Percentiles rank a stretch among this genome's conserved stretches.
Evolutionary conservation across 768 basidiomycete species (phyloP).

Genomic region (Daedaleopsis nitida): DNA sequence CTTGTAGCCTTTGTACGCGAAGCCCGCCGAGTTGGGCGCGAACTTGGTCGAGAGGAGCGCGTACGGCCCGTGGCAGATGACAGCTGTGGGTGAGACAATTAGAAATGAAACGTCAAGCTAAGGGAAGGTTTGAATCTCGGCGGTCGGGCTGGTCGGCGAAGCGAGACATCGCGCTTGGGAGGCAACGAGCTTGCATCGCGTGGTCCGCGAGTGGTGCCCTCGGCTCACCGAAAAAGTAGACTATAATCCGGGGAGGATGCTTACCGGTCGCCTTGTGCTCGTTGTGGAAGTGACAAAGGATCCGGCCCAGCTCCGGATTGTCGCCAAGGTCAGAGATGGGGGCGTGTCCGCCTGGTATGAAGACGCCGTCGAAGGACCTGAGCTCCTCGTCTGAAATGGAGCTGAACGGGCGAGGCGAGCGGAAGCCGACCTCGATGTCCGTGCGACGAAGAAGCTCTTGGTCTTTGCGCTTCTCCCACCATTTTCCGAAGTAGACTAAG

Average conservation of each 20-base stretch:
- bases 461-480: conserved; percentile 24
- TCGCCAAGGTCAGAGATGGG: conserved; percentile 28
- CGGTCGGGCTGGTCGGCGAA: background rate
- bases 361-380: conserved; percentile 25
- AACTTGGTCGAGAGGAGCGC: conserved; percentile 30
- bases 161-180: too few species aligned
- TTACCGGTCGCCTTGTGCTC: conserved; percentile 27
- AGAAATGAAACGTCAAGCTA: background rate
- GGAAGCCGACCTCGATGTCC: conserved; percentile 26
- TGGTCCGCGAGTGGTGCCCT: too few species aligned
- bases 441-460: conserved; percentile 22
- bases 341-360: conserved; percentile 33
- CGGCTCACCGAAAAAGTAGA: too few species aligned
- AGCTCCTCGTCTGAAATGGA: conserved; percentile 28
- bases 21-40: conserved; percentile 21
- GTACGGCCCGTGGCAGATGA: conserved; percentile 29
- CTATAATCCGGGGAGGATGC: background rate
- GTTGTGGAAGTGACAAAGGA: conserved; percentile 29
- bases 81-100: conserved; percentile 6
- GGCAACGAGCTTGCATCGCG: too few species aligned
- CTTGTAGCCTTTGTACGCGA: conserved; percentile 32
- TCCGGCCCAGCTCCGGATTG: conserved; percentile 30
- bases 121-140: background rate
- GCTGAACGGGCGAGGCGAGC: conserved; percentile 25
- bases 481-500: conserved; percentile 27